Conservation (phyloP, 768 basidiomycete genomes). For the Leucocoprinus leucothites region DNA sequence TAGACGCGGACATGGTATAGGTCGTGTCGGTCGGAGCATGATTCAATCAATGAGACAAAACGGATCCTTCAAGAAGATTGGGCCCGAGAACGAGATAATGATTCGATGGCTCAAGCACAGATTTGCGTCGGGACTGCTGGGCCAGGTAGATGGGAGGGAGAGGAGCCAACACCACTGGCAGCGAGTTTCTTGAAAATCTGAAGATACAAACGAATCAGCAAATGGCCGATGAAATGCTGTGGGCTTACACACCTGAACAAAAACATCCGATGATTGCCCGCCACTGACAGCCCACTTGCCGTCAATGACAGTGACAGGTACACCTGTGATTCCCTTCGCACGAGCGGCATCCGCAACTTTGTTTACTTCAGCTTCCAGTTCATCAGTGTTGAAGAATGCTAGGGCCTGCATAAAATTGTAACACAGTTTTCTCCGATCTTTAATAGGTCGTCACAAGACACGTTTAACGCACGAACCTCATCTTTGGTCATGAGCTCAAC, state of each 20-base stretch:
- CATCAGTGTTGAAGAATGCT: slow-evolving; percentile 62
- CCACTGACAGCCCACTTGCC: slow-evolving; percentile 76
- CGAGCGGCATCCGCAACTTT: slow-evolving; percentile 60
- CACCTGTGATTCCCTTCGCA: slow-evolving; percentile 67
- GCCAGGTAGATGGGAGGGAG: slow-evolving; percentile 31
- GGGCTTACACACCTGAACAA: slow-evolving; percentile 51
- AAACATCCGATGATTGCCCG: slow-evolving; percentile 69
- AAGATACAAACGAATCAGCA: slow-evolving; percentile 7
- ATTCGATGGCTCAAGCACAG: slow-evolving; percentile 18
- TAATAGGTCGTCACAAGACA: slow-evolving; percentile 1
- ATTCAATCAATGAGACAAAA: not conserved
- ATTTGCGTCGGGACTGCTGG: slow-evolving; percentile 30
- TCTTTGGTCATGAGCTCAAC: slow-evolving; percentile 54
- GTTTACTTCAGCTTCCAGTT: slow-evolving; percentile 62
- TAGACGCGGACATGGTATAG: slow-evolving; percentile 10
- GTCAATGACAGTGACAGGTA: slow-evolving; percentile 79
- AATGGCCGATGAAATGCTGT: not conserved
- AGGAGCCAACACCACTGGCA: slow-evolving; percentile 27
- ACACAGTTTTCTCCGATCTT: not conserved
- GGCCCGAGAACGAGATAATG: not conserved
- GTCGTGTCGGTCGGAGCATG: not conserved
- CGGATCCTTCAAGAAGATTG: not conserved
- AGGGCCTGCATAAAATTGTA: slow-evolving; percentile 42
- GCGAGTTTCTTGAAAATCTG: slow-evolving; percentile 54
- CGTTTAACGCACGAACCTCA: slow-evolving; percentile 44